These are phyloP conservation scores for Priceomyces carsonii DNA, from an alignment of 805 yeast species.

Conservation along the genomic window DNA sequence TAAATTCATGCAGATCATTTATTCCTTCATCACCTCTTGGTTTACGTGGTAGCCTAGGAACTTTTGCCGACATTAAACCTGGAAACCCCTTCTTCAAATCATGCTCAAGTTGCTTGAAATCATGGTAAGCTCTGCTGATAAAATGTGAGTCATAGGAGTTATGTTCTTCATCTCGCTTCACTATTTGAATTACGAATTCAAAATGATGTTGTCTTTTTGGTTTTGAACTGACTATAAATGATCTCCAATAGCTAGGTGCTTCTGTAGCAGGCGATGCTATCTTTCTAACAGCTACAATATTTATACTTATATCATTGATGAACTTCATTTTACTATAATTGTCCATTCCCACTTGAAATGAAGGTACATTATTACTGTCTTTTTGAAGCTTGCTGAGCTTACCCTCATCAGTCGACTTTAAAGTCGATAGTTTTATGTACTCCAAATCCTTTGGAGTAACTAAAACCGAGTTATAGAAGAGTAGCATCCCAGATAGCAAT, in stretches of 20 bases:
- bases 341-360: constrained; percentile 3
- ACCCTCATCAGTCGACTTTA: constrained; percentile 37
- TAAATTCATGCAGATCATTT: constrained; percentile 9
- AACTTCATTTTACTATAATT: constrained; percentile 31
- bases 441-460: constrained; percentile 57
- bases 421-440: constrained; percentile 41
- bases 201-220: constrained; percentile 25
- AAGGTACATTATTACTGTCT: background rate
- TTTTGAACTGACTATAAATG: background rate
- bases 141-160: constrained; percentile 33
- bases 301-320: constrained; percentile 60
- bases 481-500: constrained; percentile 59
- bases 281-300: constrained; percentile 65
- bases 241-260: background rate
- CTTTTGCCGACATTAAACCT: constrained; percentile 53
- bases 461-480: constrained; percentile 75
- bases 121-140: constrained; percentile 64
- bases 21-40: constrained; percentile 39
- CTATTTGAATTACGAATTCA: constrained; percentile 52
- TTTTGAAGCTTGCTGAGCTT: constrained; percentile 32
- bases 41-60: constrained; percentile 61
- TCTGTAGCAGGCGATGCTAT: constrained; percentile 6
- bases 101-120: constrained; percentile 61
- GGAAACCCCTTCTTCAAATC: constrained; percentile 61
- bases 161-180: constrained; percentile 20